Base-by-base conservation (phyloP, 257 asterid genomes). In the Sherardia arvensis region DNA sequence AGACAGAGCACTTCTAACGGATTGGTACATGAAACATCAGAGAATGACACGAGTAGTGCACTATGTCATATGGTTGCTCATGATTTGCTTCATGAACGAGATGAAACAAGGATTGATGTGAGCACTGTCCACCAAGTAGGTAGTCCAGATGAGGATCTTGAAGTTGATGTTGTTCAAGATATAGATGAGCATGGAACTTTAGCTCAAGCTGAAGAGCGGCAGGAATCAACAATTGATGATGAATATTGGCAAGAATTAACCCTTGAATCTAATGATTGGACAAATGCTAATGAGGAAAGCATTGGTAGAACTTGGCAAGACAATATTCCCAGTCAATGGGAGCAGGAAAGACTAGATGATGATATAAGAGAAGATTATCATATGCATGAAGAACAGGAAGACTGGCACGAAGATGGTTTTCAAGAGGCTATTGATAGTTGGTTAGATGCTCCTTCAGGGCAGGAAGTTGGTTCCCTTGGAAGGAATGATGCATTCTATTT, bases 391-490 rank as follows among this genome's bases (percentile, higher is more conserved):
- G 58, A 85, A 23, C 78, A 58, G 18, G 88, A 74, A 36, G 84
- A 73, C 43, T 88, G 88, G 93, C 85, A 81, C 18, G 78, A 60
- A 53, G 69, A 81, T 30, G 85, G 77, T 66, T 61, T 81, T 61
- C 84, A 84, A 59, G 93, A 84, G 76, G 87, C 80, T 69, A 72
- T 77, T 36, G 89, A 83, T 71, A 80, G 86, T 63, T 84, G 91
- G 93, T 74, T 85, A 62, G 85, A 85, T 73, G 71, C 60, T 23
- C 94, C 90, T 74, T 78, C 91, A 36, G 79, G 69, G 63, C 84
- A 78, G 65, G 88, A 64, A 8, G 83, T 71, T 57, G 71, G 69
- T 58, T 61, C 88, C 55, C 47, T 67, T 53, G 79, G 80, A 65
- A 76, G 86, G 65, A 66, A 53, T 59, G 83, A 75, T 48, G n/a